A percentile compares a stretch with the other conserved stretches of the same genome.
phyloP scores from a whole-genome alignment of 768 basidiomycete genomes.

The Cystobasidium onofrii region DNA sequence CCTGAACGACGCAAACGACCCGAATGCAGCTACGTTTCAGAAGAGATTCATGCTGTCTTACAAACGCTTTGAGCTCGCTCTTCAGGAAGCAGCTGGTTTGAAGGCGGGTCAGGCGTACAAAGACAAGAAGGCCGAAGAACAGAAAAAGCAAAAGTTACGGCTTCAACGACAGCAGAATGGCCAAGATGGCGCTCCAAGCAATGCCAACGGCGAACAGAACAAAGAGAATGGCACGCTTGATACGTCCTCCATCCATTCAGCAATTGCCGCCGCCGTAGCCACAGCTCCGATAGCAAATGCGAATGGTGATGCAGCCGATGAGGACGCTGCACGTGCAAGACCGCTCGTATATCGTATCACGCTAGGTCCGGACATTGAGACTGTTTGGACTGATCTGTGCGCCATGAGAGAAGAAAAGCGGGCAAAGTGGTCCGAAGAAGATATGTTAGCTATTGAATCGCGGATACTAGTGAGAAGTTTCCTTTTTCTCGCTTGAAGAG shows the following conservation, averaged over 20 bases:
- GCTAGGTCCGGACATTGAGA: slow-evolving; percentile 43
- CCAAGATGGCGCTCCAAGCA: neutral
- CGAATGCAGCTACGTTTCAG: neutral
- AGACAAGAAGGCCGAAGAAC: neutral
- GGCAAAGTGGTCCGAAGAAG: slow-evolving; percentile 7
- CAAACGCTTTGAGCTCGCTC: neutral
- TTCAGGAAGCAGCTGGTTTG: neutral
- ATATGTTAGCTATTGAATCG: slow-evolving; percentile 19
- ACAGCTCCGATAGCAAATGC: neutral
- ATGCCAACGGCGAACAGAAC: neutral
- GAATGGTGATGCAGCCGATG: neutral
- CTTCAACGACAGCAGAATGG: slow-evolving; percentile 5
- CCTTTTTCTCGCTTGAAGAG: neutral
- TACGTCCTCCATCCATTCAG: slow-evolving; percentile 24
- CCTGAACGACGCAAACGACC: neutral
- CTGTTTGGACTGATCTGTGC: slow-evolving; percentile 43
- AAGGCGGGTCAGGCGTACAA: neutral
- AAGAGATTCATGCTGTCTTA: neutral
- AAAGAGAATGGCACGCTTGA: neutral
- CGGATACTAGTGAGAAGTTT: slow-evolving; percentile 44
- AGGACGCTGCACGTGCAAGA: slow-evolving; percentile 19
- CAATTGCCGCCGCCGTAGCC: slow-evolving; percentile 18
- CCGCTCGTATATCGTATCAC: slow-evolving; percentile 41
- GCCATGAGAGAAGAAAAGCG: slow-evolving; percentile 35
- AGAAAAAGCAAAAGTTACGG: neutral